Conservation (phyloP, 257 asterid species). For the Ehretia macrophylla region DNA sequence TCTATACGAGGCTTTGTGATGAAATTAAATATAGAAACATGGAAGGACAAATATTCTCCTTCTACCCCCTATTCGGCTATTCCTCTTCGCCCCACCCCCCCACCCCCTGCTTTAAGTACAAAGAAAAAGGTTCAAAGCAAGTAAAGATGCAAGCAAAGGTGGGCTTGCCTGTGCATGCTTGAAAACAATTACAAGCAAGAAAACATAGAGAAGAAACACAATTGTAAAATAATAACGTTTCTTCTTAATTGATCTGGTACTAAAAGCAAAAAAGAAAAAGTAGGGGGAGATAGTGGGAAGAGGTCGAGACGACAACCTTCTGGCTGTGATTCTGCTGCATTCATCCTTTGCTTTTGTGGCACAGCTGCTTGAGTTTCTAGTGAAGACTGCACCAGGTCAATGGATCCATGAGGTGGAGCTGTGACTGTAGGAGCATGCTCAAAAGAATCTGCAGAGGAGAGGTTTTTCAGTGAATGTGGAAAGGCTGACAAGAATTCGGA, state of each 20-base stretch:
- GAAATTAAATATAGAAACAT: no score
- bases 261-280: constrained; percentile 13
- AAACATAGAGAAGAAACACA: no score
- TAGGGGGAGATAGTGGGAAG: neutral
- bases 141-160: no score
- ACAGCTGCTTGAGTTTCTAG: constrained; percentile 22
- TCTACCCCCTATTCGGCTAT: no score
- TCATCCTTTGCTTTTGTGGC: constrained; percentile 14
- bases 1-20: no score
- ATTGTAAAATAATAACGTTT: no score
- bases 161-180: no score
- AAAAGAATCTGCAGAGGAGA: constrained; percentile 35
- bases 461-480: neutral
- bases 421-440: constrained; percentile 26
- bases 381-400: constrained; percentile 14
- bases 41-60: no score
- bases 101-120: no score
- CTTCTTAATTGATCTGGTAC: constrained; percentile 10
- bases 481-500: neutral
- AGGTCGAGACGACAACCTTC: constrained; percentile 27
- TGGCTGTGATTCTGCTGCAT: constrained; percentile 20
- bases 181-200: no score
- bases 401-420: constrained; percentile 22
- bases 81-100: no score
- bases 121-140: no score